A percentile compares a stretch with the other conserved stretches of the same genome.
Conservation (phyloP, 2,329 filamentous ascomycete genomes). For the Shiraia sp. region DNA sequence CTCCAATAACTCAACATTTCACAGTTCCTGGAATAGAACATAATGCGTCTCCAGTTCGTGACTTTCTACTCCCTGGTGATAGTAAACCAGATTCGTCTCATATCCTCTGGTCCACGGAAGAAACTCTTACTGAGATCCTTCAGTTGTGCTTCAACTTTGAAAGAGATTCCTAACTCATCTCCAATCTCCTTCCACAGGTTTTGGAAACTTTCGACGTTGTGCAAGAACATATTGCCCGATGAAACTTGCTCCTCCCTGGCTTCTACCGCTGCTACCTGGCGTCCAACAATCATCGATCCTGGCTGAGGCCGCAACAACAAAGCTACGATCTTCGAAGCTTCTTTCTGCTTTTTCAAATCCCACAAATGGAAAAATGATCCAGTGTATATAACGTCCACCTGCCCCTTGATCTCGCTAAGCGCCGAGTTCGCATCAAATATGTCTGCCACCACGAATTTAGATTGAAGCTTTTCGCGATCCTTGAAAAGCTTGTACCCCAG, state of each 20-base stretch:
- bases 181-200: slow-evolving; percentile 47
- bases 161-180: slow-evolving; percentile 29
- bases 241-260: slow-evolving; percentile 20
- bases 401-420: slow-evolving; percentile 27
- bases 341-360: slow-evolving; percentile 37
- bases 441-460: slow-evolving; percentile 57
- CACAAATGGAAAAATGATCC: slow-evolving; percentile 51
- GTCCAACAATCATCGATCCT: slow-evolving; percentile 56
- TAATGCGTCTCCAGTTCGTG: no score
- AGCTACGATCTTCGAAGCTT: slow-evolving; percentile 39
- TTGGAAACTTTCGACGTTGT: slow-evolving; percentile 40
- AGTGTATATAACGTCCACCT: slow-evolving; percentile 46
- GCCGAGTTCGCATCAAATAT: slow-evolving; percentile 45
- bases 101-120: slow-evolving; percentile 14
- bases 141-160: slow-evolving; percentile 23
- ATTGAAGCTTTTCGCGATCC: slow-evolving; percentile 46
- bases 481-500: slow-evolving; percentile 52
- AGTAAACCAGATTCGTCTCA: slow-evolving; percentile 24
- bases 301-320: slow-evolving; percentile 42
- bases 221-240: slow-evolving; percentile 30
- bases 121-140: slow-evolving; percentile 9
- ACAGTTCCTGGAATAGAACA: no score
- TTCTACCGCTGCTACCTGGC: slow-evolving; percentile 51
- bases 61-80: slow-evolving; percentile 22
- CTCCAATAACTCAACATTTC: no score